These are phyloP conservation scores for Tardiomyces depauwii DNA, from an alignment of 1,139 yeast genomes.

Conservation along the genomic window DNA sequence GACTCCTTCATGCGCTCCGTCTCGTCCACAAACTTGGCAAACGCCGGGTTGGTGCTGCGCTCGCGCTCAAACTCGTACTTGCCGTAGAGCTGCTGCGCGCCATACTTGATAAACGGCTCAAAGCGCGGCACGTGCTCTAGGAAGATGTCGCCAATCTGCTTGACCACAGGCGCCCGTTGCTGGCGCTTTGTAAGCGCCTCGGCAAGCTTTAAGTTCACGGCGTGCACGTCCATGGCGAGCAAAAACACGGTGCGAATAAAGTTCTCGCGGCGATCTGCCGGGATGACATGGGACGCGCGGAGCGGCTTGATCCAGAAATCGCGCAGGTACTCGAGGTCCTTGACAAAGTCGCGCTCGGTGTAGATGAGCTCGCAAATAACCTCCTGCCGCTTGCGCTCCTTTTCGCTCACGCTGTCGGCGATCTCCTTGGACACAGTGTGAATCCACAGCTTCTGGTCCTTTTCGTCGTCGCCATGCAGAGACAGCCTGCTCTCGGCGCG, in stretches of 20 bases:
- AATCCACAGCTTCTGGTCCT: constrained; percentile 86
- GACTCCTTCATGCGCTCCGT: constrained; percentile 85
- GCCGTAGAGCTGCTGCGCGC: constrained; percentile 95
- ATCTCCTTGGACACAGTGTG: constrained; percentile 79
- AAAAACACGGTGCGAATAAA: constrained; percentile 88
- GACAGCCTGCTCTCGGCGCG: constrained; percentile 65
- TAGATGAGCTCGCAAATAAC: constrained; percentile 88
- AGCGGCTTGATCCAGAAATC: constrained; percentile 93
- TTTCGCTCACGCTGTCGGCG: constrained; percentile 68
- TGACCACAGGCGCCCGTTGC: constrained; percentile 76
- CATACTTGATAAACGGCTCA: constrained; percentile 86
- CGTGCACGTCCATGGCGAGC: constrained; percentile 76
- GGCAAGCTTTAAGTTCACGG: constrained; percentile 72
- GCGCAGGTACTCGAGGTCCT: constrained; percentile 84
- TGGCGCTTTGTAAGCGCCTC: constrained; percentile 87
- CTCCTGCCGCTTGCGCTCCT: constrained; percentile 88
- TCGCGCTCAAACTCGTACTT: constrained; percentile 94
- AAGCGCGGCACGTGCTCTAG: constrained; percentile 75
- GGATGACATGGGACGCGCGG: constrained; percentile 73
- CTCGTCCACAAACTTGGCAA: constrained; percentile 87
- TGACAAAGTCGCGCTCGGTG: constrained; percentile 91
- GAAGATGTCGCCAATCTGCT: constrained; percentile 77
- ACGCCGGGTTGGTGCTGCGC: constrained; percentile 77
- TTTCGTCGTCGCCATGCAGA: constrained; percentile 63
- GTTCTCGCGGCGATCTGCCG: constrained; percentile 80